Evolutionary conservation across 2,329 filamentous ascomycete species (phyloP).

Genomic region (Hypoxylon sp.): DNA sequence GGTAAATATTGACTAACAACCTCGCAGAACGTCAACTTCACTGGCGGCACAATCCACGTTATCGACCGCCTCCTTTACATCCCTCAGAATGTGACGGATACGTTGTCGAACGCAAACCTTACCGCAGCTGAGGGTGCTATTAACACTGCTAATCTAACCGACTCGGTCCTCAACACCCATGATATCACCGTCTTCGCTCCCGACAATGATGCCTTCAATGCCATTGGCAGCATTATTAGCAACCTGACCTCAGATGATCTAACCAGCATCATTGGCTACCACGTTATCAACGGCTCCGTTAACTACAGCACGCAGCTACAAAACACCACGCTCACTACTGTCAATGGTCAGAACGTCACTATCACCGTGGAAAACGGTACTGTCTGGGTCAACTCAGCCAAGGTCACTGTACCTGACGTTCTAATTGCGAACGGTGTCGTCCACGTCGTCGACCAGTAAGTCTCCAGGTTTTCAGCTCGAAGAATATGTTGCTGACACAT

Average conservation of each 20-base stretch:
- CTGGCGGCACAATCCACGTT: constrained; percentile 67
- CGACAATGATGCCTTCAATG: constrained; percentile 69
- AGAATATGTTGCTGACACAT: background rate
- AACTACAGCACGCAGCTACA: constrained; percentile 61
- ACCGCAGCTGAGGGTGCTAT: constrained; percentile 63
- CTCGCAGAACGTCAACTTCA: constrained; percentile 63
- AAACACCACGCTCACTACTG: constrained; percentile 50
- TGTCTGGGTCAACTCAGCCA: constrained; percentile 63
- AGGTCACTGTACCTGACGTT: constrained; percentile 62
- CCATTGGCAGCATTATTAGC: constrained; percentile 65
- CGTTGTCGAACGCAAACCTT: constrained; percentile 57
- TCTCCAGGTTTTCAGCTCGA: background rate
- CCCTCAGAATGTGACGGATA: constrained; percentile 58
- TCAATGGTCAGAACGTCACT: constrained; percentile 62
- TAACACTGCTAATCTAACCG: constrained; percentile 56
- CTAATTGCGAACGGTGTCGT: constrained; percentile 68
- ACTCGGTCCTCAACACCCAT: constrained; percentile 55
- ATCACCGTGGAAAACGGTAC: constrained; percentile 58
- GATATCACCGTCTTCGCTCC: constrained; percentile 76
- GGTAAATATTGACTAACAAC: constrained; percentile 14
- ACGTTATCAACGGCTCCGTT: constrained; percentile 69
- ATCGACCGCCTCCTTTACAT: constrained; percentile 62
- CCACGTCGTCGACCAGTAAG: constrained; percentile 69
- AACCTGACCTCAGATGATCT: constrained; percentile 63
- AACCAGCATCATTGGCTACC: constrained; percentile 69